Evolutionary conservation across 1,284 basidiomycete species (phyloP), one percentile per base, ranked within the genome.

Genomic region (Heterobasidion parviporum): DNA sequence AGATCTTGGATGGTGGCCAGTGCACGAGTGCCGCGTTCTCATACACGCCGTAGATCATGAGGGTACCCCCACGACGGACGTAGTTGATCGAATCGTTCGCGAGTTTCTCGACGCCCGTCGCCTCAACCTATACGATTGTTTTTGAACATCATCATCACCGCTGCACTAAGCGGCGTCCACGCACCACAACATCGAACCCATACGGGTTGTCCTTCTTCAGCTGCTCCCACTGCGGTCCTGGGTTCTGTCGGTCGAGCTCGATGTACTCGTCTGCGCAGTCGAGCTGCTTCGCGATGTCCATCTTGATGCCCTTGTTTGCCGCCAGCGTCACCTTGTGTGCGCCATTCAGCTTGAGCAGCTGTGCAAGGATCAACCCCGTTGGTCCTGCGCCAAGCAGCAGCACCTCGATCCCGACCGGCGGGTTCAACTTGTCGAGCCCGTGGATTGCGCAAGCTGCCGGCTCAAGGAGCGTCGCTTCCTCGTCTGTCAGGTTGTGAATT

Each of bases 391-490:
- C 74, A 59, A 83, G 74, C 54, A 83, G 65, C 36, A 83, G 74
- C 10, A 77, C 78, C 56, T 79, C 78, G 55, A 77, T 69, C 50
- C 82, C 82, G 59, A 81, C 77, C 20, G 75, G 73, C 57, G 78
- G 73, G 60, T 74, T 69, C 57, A 85, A 74, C 67, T 81, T 78
- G 71, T 85, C 82, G 59, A 83, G 72, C 26, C 81, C 82, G 69
- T 85, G 82, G 43, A 85, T 75, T 26, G 81, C 81, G 65, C 82
- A 85, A 48, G 81, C 78, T 3, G 81, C 79, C 43, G 81, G 81
- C 66, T 83, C 82, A 57, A 83, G 69, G 3, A 85, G 72, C 10
- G 79, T 81, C 2, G 81, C 78, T 63, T 83, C 80, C 64, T 81
- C 77, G 65, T 83, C 80, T 8, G 77, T 72, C 54, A 84, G 72